Conservation (phyloP, 805 yeast genomes). For the Tetrapisispora taiwanensis region DNA sequence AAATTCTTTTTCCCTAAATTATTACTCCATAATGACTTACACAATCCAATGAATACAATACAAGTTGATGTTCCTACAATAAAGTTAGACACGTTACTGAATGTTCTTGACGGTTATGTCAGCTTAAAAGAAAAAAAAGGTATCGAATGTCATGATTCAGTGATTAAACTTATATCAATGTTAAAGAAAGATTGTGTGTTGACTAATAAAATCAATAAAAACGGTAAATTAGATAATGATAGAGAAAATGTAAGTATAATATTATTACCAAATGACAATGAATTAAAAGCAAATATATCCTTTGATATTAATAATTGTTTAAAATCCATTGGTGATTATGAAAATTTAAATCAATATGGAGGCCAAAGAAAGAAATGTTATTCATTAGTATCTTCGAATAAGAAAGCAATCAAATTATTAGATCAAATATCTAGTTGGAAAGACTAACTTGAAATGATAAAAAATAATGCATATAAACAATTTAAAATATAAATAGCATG, state of each 20-base stretch:
- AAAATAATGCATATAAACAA: neutral
- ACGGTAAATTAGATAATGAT: neutral
- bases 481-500: neutral
- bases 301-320: neutral
- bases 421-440: constrained; percentile 11
- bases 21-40: neutral
- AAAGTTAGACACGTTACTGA: constrained; percentile 18
- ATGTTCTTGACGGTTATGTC: constrained; percentile 15
- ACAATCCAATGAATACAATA: neutral
- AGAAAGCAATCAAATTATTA: constrained; percentile 10
- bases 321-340: neutral
- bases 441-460: neutral
- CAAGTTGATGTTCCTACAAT: constrained; percentile 7
- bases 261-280: constrained; percentile 2
- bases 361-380: constrained; percentile 10
- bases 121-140: constrained; percentile 7
- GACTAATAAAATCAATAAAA: neutral
- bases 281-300: neutral
- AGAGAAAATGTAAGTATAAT: neutral
- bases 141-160: constrained; percentile 12
- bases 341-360: neutral
- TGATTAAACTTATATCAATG: constrained; percentile 20
- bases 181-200: constrained; percentile 19
- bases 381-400: constrained; percentile 11
- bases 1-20: constrained; percentile 9